A percentile compares a stretch with the other conserved stretches of the same genome.
Conservation (phyloP, 768 basidiomycete genomes). For the Kwoniella dejecticola region DNA sequence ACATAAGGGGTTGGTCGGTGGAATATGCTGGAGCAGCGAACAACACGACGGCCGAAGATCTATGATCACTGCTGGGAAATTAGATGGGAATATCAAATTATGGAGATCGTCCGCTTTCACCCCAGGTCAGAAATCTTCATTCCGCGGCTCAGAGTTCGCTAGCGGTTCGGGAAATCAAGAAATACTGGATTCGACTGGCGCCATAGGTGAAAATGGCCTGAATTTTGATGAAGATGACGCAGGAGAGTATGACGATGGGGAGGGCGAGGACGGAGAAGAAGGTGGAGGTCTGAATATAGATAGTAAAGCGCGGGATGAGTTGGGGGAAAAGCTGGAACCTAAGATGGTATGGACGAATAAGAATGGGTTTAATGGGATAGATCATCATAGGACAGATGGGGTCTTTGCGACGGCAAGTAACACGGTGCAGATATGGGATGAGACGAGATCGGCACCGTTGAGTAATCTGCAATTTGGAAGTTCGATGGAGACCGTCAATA, state of each 20-base stretch:
- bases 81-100: constrained; percentile 55
- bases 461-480: constrained; percentile 85
- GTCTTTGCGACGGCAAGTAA: constrained; percentile 93
- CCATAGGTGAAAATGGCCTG: constrained; percentile 39
- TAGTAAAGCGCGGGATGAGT: constrained; percentile 35
- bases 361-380: constrained; percentile 88
- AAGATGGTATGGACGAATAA: constrained; percentile 80
- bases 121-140: constrained; percentile 47
- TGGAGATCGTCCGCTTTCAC: constrained; percentile 53
- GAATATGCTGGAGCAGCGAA: constrained; percentile 55
- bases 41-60: constrained; percentile 49
- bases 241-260: constrained; percentile 45
- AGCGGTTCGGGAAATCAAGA: constrained; percentile 30
- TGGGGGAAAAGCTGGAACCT: constrained; percentile 60
- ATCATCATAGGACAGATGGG: constrained; percentile 86
- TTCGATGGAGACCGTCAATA: constrained; percentile 82
- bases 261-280: constrained; percentile 51
- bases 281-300: constrained; percentile 53
- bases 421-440: constrained; percentile 95
- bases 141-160: constrained; percentile 50
- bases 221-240: constrained; percentile 46
- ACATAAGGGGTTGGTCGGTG: constrained; percentile 56
- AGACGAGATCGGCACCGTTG: constrained; percentile 84
- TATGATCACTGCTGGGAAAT: constrained; percentile 53
- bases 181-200: constrained; percentile 48